Evolutionary conservation across 306 rosid genomes (phyloP).

Genomic region (Ormosia semicastrata): DNA sequence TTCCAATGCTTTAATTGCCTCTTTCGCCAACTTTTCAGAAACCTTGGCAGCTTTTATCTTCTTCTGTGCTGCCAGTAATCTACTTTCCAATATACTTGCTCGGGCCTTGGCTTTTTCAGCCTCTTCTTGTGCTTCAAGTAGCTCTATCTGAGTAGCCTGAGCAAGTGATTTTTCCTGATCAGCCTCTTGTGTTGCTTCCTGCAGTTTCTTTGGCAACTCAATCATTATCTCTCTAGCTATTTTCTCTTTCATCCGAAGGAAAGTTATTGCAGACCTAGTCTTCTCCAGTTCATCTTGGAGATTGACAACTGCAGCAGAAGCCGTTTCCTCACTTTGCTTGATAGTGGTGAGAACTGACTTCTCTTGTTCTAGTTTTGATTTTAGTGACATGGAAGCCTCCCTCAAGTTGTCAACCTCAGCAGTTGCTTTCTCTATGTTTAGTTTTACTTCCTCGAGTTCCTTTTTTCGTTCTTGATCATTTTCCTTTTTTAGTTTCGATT

Average conservation of each 20-base stretch:
- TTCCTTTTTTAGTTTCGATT: slow-evolving; percentile 63
- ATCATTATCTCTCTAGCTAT: slow-evolving; percentile 65
- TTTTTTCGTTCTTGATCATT: slow-evolving; percentile 21
- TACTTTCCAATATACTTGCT: slow-evolving; percentile 55
- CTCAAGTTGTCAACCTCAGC: slow-evolving; percentile 65
- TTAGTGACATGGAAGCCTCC: slow-evolving; percentile 64
- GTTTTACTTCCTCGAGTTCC: slow-evolving; percentile 71
- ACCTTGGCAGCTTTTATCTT: slow-evolving; percentile 79
- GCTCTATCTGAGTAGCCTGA: slow-evolving; percentile 50
- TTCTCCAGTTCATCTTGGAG: slow-evolving; percentile 72
- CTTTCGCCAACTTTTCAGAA: slow-evolving; percentile 69
- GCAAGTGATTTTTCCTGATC: slow-evolving; percentile 69
- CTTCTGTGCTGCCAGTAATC: slow-evolving; percentile 65
- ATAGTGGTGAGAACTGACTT: slow-evolving; percentile 54
- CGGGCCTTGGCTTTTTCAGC: slow-evolving; percentile 75
- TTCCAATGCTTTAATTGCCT: slow-evolving; percentile 72
- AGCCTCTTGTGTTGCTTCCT: slow-evolving; percentile 67
- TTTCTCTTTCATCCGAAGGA: slow-evolving; percentile 64
- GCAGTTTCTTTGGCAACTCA: slow-evolving; percentile 69
- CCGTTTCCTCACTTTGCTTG: slow-evolving; percentile 68
- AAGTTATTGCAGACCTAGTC: slow-evolving; percentile 52
- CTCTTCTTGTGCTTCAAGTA: slow-evolving; percentile 64
- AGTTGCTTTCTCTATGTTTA: slow-evolving; percentile 66
- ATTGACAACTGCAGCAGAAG: slow-evolving; percentile 53
- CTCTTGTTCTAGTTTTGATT: slow-evolving; percentile 67